Base-by-base conservation (phyloP, 148 eudicot genomes). In the Chenopodium formosanum region DNA sequence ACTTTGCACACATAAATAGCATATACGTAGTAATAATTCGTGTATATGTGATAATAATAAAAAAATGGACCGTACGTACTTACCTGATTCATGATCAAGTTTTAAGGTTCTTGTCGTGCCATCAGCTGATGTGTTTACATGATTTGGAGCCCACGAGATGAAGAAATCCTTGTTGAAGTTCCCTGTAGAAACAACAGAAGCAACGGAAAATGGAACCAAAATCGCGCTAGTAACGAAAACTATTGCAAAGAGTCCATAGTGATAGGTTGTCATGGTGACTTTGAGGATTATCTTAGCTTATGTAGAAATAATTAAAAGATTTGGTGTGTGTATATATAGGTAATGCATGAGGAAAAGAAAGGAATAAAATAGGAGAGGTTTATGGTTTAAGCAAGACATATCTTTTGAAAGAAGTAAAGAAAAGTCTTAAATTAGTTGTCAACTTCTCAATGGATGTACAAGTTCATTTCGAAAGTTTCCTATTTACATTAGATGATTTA, bases 31-130 rank as follows among this genome's bases (percentile, higher is more conserved):
- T 37, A 37, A 7, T 37, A 37, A 25, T 25, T 25, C 25, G 25
- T 5, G 44, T 37, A 37, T 5, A 37, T 37, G 44, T 37, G 44
- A 37, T 37, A 37, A 37, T 37, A 37, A 37, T 37, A 37, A 37
- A 37, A 37, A 37, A 5, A 37, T 5, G 44, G 44, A 37, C 7
- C 44, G 44, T 37, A 37, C 7, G 44, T 37, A 37, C 44, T 7
- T 44, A 92, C 98, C 98, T 87, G 98, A 93, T 50, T 92, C 88
- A 77, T 82, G 82, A 73, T 92, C 95, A 37, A 94, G 94, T 69
- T 32, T 82, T 83, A 94, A 79, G 83, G 84, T 90, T 86, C 94
- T 88, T 62, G 80, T 34, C 83, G 25, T 78, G 79, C 97, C 97
- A 86, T 93, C 97, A 23, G 71, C 81, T 46, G 98, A 94, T 79